Conservation (phyloP, 306 rosid genomes). For the Spatholobus suberectus region DNA sequence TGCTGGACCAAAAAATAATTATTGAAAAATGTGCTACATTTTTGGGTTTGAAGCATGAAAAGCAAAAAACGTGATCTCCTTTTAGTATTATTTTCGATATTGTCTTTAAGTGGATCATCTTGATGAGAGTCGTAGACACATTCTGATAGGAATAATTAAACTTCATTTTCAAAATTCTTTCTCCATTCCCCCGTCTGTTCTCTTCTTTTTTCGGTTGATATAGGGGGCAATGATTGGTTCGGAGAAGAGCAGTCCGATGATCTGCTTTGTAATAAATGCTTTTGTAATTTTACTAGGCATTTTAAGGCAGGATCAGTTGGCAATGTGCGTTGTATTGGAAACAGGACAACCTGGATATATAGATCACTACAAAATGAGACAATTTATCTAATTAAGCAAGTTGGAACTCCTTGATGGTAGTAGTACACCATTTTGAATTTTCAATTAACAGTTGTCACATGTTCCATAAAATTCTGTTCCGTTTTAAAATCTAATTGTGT, state of each 20-base stretch:
- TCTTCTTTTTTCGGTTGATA: background rate
- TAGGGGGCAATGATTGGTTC: slow-evolving; percentile 40
- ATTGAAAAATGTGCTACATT: background rate
- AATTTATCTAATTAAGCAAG: slow-evolving; percentile 38
- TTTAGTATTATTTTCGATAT: slow-evolving; percentile 4
- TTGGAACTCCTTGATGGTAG: slow-evolving; percentile 33
- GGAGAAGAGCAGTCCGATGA: slow-evolving; percentile 28
- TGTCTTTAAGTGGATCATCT: background rate
- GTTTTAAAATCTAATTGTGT: background rate
- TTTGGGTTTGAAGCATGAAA: slow-evolving; percentile 19
- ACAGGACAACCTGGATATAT: slow-evolving; percentile 56
- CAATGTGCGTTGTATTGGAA: slow-evolving; percentile 47
- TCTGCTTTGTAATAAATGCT: slow-evolving; percentile 35
- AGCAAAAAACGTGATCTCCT: background rate
- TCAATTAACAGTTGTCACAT: slow-evolving; percentile 24
- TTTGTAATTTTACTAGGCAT: slow-evolving; percentile 18
- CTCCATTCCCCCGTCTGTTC: background rate
- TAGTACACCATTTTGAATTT: slow-evolving; percentile 37
- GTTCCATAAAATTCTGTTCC: background rate
- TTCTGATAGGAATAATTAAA: slow-evolving; percentile 12
- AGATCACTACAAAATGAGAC: slow-evolving; percentile 32
- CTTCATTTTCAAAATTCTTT: slow-evolving; percentile 30
- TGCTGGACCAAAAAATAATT: background rate
- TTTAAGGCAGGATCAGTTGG: slow-evolving; percentile 44
- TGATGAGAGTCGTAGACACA: background rate